Conservation (phyloP, 768 basidiomycete genomes). For the Collybia sp. region DNA sequence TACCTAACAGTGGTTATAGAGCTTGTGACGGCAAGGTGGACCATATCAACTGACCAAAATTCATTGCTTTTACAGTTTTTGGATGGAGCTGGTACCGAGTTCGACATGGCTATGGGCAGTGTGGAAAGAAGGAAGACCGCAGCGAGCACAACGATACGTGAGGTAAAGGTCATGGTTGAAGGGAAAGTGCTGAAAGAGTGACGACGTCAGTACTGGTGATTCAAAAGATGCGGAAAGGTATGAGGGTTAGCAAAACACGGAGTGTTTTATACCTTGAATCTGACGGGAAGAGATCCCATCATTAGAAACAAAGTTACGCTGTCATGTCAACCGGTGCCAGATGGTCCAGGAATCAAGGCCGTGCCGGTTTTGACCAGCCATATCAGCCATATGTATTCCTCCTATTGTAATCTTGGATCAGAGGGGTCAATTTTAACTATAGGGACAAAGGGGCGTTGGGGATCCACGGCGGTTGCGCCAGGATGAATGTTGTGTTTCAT, state of each 20-base stretch:
- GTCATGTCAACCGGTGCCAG: too few species aligned
- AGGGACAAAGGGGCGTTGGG: too few species aligned
- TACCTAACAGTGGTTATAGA: conserved; percentile 27
- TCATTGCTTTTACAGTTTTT: conserved; percentile 21
- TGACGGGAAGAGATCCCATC: too few species aligned
- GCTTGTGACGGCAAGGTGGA: conserved; percentile 8
- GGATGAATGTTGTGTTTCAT: too few species aligned
- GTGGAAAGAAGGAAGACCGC: conserved; percentile 29
- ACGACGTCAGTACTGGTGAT: background rate
- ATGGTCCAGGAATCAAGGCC: too few species aligned
- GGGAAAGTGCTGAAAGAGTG: conserved; percentile 5
- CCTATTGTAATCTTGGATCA: too few species aligned
- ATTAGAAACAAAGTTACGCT: too few species aligned
- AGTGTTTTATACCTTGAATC: conserved; percentile 3
- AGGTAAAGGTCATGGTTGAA: conserved; percentile 7
- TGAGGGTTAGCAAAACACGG: background rate
- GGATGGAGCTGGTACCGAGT: conserved; percentile 10
- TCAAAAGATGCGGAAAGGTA: conserved; percentile 1
- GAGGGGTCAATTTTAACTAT: too few species aligned
- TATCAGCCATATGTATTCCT: too few species aligned
- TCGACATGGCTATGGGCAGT: conserved; percentile 27
- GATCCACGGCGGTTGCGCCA: too few species aligned
- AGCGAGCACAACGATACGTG: conserved; percentile 6
- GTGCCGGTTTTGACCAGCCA: too few species aligned
- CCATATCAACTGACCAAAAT: conserved; percentile 24